Evolutionary conservation across 2,329 filamentous ascomycete genomes (phyloP), one percentile per base, ranked within the genome.

Genomic region (Emmonsiellopsis sp.): DNA sequence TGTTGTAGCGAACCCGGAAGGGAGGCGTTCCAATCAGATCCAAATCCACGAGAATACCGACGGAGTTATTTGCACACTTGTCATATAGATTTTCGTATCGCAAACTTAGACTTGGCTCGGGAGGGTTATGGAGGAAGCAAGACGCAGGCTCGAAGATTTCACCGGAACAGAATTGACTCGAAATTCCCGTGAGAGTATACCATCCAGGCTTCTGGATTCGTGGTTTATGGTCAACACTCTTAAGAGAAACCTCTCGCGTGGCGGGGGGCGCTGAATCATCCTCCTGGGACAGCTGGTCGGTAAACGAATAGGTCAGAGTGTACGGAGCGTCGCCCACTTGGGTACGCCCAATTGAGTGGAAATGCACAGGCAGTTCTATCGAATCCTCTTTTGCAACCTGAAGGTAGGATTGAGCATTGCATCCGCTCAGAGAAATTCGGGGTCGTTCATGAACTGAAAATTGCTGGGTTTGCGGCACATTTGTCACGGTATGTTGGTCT

Each of bases 121-220:
- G 85, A 5, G 93, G 93, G 60, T 97, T 98, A 59, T 94, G 78
- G 52, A 98, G 75, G 55, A 95, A 77, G 68, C 92, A 97, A n/a
- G 91, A 93, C 2, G 92, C 88, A 32, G 93, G 93, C 67, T 98
- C 93, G 58, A 92, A 79, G 4, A 98, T 84, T 61, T 97, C 91
- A 45, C 93, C 93, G 36, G 83, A 77, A 65, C 93, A 98, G 56
- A 83, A 86, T 27, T 87, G 84, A 53, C 88, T 94, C 1, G 84
- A 82, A 6, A 97, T 81, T 11, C 87, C 82, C 58, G 83, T 86
- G 54, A 98, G 71, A 1, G 86, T 92, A 71, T 98, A 98, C 31
- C 96, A 79, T 47, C 94, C 93, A 32, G 89, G 83, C 36, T 85
- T 81, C 31, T 82, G 82, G 54, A 97, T 88, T 11, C 70, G 72